Evolutionary conservation across 164 flowering plant species (phyloP).

Genomic region (Tetrastigma voinierianum): DNA sequence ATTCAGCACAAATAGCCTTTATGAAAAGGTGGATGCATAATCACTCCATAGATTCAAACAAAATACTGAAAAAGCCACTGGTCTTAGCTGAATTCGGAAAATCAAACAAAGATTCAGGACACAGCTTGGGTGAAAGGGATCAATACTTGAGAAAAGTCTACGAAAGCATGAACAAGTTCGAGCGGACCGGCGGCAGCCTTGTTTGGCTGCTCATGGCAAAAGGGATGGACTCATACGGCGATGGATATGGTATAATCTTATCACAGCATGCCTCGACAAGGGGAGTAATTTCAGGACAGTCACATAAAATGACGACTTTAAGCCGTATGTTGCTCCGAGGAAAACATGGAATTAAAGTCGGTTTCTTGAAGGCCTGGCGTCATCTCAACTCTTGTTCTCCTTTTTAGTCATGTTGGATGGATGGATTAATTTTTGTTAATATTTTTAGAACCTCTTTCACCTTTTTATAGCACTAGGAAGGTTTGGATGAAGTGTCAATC

Average conservation of each 20-base stretch:
- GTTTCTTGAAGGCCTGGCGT: no score
- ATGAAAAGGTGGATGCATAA: constrained; percentile 18
- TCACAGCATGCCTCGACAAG: constrained; percentile 15
- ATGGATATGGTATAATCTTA: constrained; percentile 22
- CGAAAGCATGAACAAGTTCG: constrained; percentile 9
- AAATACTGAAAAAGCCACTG: constrained; percentile 16
- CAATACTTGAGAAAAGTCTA: constrained; percentile 12
- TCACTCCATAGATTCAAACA: constrained; percentile 15
- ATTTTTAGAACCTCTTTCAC: no score
- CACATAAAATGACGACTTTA: constrained; percentile 7
- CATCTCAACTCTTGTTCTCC: no score
- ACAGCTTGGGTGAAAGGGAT: constrained; percentile 13
- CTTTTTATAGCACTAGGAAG: no score
- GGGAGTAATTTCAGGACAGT: constrained; percentile 10
- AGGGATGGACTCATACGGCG: constrained; percentile 26
- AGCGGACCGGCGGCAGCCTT: constrained; percentile 14
- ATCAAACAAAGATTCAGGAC: constrained; percentile 16
- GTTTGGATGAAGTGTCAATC: no score
- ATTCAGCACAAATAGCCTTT: constrained; percentile 10
- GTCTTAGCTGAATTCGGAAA: constrained; percentile 21
- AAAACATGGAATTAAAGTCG: no score
- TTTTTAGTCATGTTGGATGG: no score
- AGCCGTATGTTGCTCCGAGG: no score
- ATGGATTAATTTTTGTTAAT: no score
- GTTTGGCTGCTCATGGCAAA: constrained; percentile 24